A percentile compares a stretch with the other conserved stretches of the same genome.
Conservation (phyloP, 805 yeast genomes). For the Candida ipomoeae region DNA sequence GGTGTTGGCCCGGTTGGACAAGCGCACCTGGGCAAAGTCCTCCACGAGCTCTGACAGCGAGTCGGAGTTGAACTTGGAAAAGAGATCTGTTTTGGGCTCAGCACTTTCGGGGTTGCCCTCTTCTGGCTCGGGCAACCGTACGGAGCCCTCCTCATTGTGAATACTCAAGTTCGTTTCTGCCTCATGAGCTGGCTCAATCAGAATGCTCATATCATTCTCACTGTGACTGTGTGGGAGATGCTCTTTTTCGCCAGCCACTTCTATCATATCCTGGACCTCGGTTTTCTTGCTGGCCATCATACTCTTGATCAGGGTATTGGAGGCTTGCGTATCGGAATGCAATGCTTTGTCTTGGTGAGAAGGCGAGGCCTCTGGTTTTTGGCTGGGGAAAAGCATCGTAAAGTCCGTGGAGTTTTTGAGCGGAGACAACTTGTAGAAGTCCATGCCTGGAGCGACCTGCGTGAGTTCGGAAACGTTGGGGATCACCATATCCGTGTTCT, state of each 20-base stretch:
- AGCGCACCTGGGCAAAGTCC: constrained; percentile 18
- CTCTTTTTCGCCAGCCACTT: neutral
- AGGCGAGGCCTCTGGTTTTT: neutral
- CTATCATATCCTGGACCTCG: neutral
- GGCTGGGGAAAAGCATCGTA: constrained; percentile 28
- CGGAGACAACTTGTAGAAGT: constrained; percentile 23
- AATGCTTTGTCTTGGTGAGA: neutral
- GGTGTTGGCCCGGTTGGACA: constrained; percentile 17
- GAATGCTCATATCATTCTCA: neutral
- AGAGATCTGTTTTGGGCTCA: constrained; percentile 3
- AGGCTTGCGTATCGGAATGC: neutral
- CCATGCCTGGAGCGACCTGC: constrained; percentile 22
- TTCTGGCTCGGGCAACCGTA: neutral
- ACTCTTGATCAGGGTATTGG: neutral
- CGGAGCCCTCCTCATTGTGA: neutral
- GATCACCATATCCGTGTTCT: constrained; percentile 10
- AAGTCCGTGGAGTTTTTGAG: constrained; percentile 29
- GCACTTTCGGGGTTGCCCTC: neutral
- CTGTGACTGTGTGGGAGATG: neutral
- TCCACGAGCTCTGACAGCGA: constrained; percentile 14
- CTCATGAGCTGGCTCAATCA: neutral
- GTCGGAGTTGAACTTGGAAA: constrained; percentile 7
- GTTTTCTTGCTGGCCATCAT: neutral
- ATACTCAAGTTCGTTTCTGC: neutral
- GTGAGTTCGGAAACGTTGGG: constrained; percentile 27